Evolutionary conservation across 2,329 filamentous ascomycete genomes (phyloP), one percentile per base, ranked within the genome.

Genomic region (Sporothrix luriei): DNA sequence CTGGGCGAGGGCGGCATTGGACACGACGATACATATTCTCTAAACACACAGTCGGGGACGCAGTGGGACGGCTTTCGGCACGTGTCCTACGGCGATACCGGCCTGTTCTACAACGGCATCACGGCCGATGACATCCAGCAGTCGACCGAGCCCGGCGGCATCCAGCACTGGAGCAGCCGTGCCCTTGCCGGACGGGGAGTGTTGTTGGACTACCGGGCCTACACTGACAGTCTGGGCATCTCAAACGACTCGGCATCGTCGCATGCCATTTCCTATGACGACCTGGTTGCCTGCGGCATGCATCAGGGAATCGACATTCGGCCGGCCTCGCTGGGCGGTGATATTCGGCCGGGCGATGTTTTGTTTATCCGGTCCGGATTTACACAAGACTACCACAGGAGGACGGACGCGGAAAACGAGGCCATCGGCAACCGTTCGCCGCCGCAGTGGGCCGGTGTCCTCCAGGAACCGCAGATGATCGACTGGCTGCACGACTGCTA

Each of bases 401-500:
- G 54, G 82, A 10, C 78, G 77, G 78, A 76, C 1, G 74, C 75
- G 0, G 77, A 78, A 1, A 77, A 66, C 54, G 61, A 69, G 80
- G 4, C 74, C 80, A 64, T 6, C 75, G 57, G 51, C 69, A 61
- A 0, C 48, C 57, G 52, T 7, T 2, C 14, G 2, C 4, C 10
- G 5, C 69, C 71, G 19, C 38, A 38, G 19, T 52, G 46, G 14
- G 69, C 61, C 61, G 78, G 84, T 7, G 74, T 84, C 55, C 79
- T 87, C 49, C 84, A 82, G 0, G 75, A 74, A 2, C 78, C 85
- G 62, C 83, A 84, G 57, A 83, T 88, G 3, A 79, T 87, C 9
- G 84, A 86, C 68, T 92, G 89, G 89, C 72, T 92, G 71, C 90
- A 91, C 80, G 88, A 92, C 75, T 86, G 84, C 73, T 88, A 89